A percentile compares a stretch with the other conserved stretches of the same genome.
phyloP scores from a whole-genome alignment of 768 basidiomycete genomes.

The Xerocomellus intermedius region DNA sequence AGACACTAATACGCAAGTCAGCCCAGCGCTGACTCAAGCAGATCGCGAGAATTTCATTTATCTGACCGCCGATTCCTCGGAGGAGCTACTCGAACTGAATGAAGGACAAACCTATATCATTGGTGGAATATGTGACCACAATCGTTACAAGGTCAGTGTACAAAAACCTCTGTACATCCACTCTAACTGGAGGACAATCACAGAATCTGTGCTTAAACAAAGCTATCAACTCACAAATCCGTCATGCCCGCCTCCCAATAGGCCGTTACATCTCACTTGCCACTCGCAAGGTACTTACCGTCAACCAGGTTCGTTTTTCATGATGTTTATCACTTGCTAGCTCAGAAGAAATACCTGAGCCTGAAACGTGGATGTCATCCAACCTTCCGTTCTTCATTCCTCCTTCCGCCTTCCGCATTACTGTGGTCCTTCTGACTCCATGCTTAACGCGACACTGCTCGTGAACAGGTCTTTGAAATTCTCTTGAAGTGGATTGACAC shows the following conservation, averaged over 20 bases:
- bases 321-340: not conserved
- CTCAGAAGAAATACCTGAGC: not conserved
- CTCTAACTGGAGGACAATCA: slow-evolving; percentile 17
- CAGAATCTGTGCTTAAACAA: slow-evolving; percentile 91
- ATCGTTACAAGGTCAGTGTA: slow-evolving; percentile 80
- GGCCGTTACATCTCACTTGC: slow-evolving; percentile 85
- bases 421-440: slow-evolving; percentile 1
- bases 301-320: slow-evolving; percentile 68
- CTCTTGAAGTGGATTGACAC: slow-evolving; percentile 86
- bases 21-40: slow-evolving; percentile 6
- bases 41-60: slow-evolving; percentile 69
- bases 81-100: slow-evolving; percentile 79
- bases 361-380: not conserved
- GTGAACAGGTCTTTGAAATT: slow-evolving; percentile 75
- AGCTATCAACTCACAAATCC: slow-evolving; percentile 68
- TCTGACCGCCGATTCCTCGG: slow-evolving; percentile 89
- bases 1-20: slow-evolving; percentile 1
- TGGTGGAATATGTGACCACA: slow-evolving; percentile 93
- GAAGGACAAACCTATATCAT: slow-evolving; percentile 91
- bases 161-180: not conserved
- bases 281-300: slow-evolving; percentile 94
- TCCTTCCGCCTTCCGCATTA: not conserved
- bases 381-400: not conserved
- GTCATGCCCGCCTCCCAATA: slow-evolving; percentile 90
- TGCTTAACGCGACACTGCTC: not conserved